phyloP scores from a whole-genome alignment of 164 flowering plant genomes.

The Vitis rupestris region DNA sequence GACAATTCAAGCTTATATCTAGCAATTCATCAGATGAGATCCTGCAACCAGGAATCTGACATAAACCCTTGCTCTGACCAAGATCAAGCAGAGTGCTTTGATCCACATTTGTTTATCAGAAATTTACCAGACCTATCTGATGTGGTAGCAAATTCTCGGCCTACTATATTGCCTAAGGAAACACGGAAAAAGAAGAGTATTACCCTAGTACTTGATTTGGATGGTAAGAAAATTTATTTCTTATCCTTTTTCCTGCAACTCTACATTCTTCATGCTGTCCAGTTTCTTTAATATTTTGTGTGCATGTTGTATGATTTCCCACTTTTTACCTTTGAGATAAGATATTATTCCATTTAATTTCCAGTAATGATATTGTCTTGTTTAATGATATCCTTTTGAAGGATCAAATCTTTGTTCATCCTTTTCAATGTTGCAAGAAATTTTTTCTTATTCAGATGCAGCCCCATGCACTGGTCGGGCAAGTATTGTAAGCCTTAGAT shows the following conservation, averaged over 20 bases:
- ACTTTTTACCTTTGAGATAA: too few relatives aligned
- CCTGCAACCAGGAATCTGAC: slow-evolving; percentile 44
- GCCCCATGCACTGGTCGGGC: too few relatives aligned
- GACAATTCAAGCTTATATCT: slow-evolving; percentile 52
- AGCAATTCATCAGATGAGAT: slow-evolving; percentile 54
- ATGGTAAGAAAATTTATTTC: slow-evolving; percentile 51
- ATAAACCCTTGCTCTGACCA: slow-evolving; percentile 25
- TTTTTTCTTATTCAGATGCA: too few relatives aligned
- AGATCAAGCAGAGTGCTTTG: slow-evolving; percentile 58
- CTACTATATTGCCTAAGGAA: slow-evolving; percentile 43
- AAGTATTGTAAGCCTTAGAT: too few relatives aligned
- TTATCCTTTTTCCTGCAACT: background rate
- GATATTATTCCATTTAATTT: too few relatives aligned
- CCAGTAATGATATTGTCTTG: too few relatives aligned
- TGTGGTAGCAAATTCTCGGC: slow-evolving; percentile 38
- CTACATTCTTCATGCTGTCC: too few relatives aligned
- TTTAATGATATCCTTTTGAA: too few relatives aligned
- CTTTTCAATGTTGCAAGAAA: too few relatives aligned
- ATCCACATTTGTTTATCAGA: slow-evolving; percentile 59
- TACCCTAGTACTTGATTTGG: slow-evolving; percentile 96
- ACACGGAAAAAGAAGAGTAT: slow-evolving; percentile 48
- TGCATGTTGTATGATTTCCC: too few relatives aligned
- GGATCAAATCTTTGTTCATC: too few relatives aligned
- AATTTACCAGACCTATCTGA: slow-evolving; percentile 67
- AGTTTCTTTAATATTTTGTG: too few relatives aligned